Evolutionary conservation across 1,139 yeast species (phyloP), one percentile per base, ranked within the genome.

Genomic region (Hansenula sp.): DNA sequence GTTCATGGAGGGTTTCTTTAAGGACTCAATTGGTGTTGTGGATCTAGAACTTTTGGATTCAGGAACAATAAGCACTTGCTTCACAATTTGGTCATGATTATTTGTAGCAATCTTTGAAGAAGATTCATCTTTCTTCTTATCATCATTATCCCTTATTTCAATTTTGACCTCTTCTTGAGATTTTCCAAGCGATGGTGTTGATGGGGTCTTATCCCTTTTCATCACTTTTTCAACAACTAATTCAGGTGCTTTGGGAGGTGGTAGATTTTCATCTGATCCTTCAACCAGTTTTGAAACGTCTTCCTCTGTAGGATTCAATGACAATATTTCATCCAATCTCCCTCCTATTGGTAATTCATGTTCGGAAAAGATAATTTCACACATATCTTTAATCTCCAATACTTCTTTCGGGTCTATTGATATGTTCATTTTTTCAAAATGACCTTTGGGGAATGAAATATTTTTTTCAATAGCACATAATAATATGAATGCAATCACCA

Each of bases 361-460:
- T 7, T 8, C 12, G 5, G 9, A 7, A 16, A 10, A 35, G 5
- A 35, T 5, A 6, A n/a, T 15, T 18, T 17, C 12, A 18, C 16
- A 17, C 15, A 15, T 15, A 13, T 36, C 33, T 18, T 28, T 27
- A 28, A 36, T 18, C 16, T 36, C 27, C 18, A 36, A 36, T 2
- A 36, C n/a, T 28, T 36, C 27, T 18, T 17, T 7, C 15, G 38
- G 38, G 12, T 36, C 27, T 7, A 36, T 28, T 7, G 5, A 4
- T 3, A 36, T 17, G 2, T 10, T 10, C 12, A 15, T 21, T 4
- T 30, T 24, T 29, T 36, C 11, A 13, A 53, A 53, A 44, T 43
- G 49, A 19, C 36, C 21, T 19, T 24, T 40, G 12, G 57, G 55
- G 35, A 49, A 46, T 13, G 25, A 35, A 9, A 44, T 3, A 2